phyloP scores from a whole-genome alignment of 768 basidiomycete genomes.

The Boletus rubescentipes region DNA sequence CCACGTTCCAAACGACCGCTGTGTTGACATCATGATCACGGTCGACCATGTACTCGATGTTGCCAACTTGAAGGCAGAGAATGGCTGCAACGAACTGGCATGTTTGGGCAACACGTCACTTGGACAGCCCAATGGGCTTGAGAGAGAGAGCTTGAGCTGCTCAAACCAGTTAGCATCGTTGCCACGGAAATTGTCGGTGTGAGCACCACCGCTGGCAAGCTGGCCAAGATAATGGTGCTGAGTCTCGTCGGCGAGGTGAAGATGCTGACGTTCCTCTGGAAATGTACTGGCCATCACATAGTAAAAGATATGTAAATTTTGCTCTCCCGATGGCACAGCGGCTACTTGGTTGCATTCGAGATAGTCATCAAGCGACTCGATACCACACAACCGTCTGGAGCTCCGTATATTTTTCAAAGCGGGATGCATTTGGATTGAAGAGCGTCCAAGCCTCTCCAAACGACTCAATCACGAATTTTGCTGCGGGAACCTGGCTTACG shows the following conservation, averaged over 20 bases:
- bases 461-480: conserved; percentile 92
- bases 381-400: conserved; percentile 76
- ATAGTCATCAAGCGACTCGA: conserved; percentile 97
- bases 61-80: too few species aligned
- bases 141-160: too few species aligned
- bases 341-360: conserved; percentile 90
- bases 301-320: conserved; percentile 98
- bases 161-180: too few species aligned
- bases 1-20: too few species aligned
- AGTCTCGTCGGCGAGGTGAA: conserved; percentile 51
- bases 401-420: conserved; percentile 97
- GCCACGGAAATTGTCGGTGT: conserved; percentile 38
- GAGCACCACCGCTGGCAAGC: conserved; percentile 46
- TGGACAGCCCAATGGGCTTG: too few species aligned
- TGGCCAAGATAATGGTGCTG: conserved; percentile 74
- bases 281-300: conserved; percentile 92
- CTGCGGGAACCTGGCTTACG: conserved; percentile 60
- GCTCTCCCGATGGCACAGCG: conserved; percentile 83
- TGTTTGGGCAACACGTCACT: too few species aligned
- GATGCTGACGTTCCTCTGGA: conserved; percentile 82
- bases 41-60: too few species aligned
- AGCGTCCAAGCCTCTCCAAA: conserved; percentile 95
- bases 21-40: too few species aligned
- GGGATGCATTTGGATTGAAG: conserved; percentile 43
- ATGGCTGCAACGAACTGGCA: too few species aligned